Conservation (phyloP, 139 green algal genomes). For the Penium margaritaceum region DNA sequence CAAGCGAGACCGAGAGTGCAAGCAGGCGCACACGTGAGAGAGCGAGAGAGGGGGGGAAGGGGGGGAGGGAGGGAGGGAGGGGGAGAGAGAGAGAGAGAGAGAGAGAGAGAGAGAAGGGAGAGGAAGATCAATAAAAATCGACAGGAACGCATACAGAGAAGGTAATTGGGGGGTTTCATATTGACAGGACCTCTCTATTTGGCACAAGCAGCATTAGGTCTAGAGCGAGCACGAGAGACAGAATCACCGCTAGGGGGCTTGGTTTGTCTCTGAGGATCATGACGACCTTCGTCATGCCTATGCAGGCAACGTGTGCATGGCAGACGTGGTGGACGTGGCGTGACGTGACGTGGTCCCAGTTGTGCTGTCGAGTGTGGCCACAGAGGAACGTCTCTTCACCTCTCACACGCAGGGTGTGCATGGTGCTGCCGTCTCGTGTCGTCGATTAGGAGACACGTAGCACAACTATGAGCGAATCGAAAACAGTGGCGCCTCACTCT, state of each 20-base stretch:
- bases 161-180: too few relatives aligned
- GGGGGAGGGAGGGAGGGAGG: not conserved
- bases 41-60: not conserved
- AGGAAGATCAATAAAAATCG: not conserved
- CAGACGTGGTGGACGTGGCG: not conserved
- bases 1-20: too few relatives aligned
- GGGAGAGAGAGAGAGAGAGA: conserved; percentile 10
- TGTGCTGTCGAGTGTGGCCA: too few relatives aligned
- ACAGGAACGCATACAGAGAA: not conserved
- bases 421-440: too few relatives aligned
- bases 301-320: not conserved
- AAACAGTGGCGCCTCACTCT: too few relatives aligned
- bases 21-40: too few relatives aligned
- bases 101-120: not conserved
- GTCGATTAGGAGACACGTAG: not conserved
- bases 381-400: too few relatives aligned
- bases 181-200: too few relatives aligned
- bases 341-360: too few relatives aligned
- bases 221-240: not conserved
- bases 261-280: not conserved
- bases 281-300: not conserved
- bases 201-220: not conserved
- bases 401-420: too few relatives aligned
- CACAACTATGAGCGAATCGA: not conserved
- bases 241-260: not conserved